Base-by-base conservation (phyloP, 1,284 basidiomycete species). In the Cutaneotrichosporon dermatis region DNA sequence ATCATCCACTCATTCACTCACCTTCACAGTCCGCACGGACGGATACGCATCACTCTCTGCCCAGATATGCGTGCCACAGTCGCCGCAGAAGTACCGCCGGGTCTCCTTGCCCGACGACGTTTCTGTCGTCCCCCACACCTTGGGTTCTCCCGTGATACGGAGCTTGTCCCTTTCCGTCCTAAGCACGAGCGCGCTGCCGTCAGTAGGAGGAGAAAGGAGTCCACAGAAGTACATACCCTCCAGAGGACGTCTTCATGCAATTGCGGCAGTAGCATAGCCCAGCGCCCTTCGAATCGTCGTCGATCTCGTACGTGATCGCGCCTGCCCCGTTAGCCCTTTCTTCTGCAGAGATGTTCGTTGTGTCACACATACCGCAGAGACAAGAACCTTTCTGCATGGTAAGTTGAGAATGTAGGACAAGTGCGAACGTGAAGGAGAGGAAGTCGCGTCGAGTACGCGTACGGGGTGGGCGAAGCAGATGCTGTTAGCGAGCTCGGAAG, bases 61-160 rank as follows among this genome's bases (percentile, higher is more conserved):
- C 60, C 60, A 62, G n/a, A 62, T 48, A 4, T 54, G 53, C 5
- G 39, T 39, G 33, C 60, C 60, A 51, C 60, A 62, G 15, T 48
- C 46, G 36, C 50, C 50, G 57, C 60, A 62, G 51, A 62, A 62
- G 37, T 8, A 53, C 54, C 60, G 60, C 5, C 34, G 8, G 44
- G 54, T 42, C 37, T 57, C 53, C 60, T 55, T 58, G 43, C 55
- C 53, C 10, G 49, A 52, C 8, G 25, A 33, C 10, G 56, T 58
- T 3, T 40, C n/a, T 13, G 8, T 44, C 44, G 55, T 53, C n/a
- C 7, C 2, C 50, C 46, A 62, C 12, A 25, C 25, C 44, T 49
- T 50, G 35, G 60, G 51, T 15, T 44, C 15, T 25, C 57, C 57
- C 57, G 51, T 52, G 15, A 54, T 52, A 33, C 55, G 34, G 25